Evolutionary conservation across 148 eudicot species (phyloP).

Genomic region (Silene latifolia): DNA sequence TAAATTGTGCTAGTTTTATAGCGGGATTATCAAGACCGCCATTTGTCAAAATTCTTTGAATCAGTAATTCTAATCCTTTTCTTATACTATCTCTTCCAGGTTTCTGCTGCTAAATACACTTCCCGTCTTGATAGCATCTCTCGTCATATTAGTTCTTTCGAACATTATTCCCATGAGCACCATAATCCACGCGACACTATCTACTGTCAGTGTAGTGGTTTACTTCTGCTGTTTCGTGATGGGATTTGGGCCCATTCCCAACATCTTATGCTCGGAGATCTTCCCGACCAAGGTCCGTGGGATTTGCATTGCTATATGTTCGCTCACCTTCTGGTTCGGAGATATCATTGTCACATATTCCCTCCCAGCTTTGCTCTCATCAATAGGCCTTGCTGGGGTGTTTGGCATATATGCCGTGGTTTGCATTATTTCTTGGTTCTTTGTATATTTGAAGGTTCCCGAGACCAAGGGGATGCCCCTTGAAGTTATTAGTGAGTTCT

Average conservation of each 20-base stretch:
- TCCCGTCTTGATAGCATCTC: conserved; percentile 53
- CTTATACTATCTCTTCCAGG: conserved; percentile 33
- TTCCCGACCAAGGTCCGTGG: conserved; percentile 86
- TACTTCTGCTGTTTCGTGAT: conserved; percentile 82
- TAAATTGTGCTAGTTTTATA: too few relatives aligned
- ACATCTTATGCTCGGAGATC: conserved; percentile 79
- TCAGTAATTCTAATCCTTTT: not conserved
- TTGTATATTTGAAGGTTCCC: conserved; percentile 69
- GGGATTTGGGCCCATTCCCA: conserved; percentile 89
- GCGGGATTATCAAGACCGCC: too few relatives aligned
- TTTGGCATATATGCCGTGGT: conserved; percentile 71
- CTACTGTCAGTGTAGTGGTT: conserved; percentile 61
- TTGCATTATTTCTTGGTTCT: conserved; percentile 62
- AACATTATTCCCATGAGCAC: conserved; percentile 40
- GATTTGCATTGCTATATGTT: conserved; percentile 81
- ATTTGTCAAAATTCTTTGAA: not conserved
- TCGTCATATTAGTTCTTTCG: conserved; percentile 52
- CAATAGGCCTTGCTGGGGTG: conserved; percentile 74
- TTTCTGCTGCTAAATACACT: conserved; percentile 62
- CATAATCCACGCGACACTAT: conserved; percentile 50
- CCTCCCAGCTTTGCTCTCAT: conserved; percentile 65
- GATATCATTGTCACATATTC: conserved; percentile 78
- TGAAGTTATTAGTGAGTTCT: conserved; percentile 83
- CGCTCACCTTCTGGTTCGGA: conserved; percentile 77
- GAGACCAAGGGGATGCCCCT: conserved; percentile 91